Conservation (phyloP, 805 yeast genomes). For the Candida schatavii region DNA sequence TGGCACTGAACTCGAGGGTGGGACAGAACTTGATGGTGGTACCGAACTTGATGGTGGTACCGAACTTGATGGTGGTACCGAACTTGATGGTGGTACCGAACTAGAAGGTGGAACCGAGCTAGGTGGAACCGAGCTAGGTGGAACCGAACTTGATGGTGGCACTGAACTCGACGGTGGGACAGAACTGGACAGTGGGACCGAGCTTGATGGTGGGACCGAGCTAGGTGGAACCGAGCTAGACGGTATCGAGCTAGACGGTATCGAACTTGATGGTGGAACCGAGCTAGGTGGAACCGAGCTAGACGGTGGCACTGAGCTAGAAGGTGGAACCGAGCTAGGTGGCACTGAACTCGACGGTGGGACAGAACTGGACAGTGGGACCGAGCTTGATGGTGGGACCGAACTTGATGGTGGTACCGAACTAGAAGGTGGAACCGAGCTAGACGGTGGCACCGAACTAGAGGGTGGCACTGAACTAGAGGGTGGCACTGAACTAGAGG, state of each 20-base stretch:
- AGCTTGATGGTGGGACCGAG: conserved; percentile 2
- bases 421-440: conserved; percentile 1
- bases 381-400: background rate
- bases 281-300: background rate
- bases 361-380: background rate
- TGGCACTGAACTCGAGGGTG: background rate
- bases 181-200: background rate
- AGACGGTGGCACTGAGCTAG: background rate
- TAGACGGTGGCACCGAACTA: background rate
- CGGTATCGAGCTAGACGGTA: background rate
- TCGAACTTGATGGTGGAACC: background rate
- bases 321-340: background rate
- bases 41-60: background rate
- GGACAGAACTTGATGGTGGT: background rate
- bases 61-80: background rate
- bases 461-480: no score
- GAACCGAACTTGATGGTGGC: background rate
- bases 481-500: background rate
- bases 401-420: conserved; percentile 4
- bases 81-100: background rate
- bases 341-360: background rate
- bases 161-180: background rate
- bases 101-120: background rate
- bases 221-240: background rate
- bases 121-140: background rate